Percentiles rank a stretch among this genome's conserved stretches.
These are phyloP conservation scores for Corniculantispora saksenae DNA, from an alignment of 2,329 filamentous ascomycete genomes.

Conservation along the genomic window DNA sequence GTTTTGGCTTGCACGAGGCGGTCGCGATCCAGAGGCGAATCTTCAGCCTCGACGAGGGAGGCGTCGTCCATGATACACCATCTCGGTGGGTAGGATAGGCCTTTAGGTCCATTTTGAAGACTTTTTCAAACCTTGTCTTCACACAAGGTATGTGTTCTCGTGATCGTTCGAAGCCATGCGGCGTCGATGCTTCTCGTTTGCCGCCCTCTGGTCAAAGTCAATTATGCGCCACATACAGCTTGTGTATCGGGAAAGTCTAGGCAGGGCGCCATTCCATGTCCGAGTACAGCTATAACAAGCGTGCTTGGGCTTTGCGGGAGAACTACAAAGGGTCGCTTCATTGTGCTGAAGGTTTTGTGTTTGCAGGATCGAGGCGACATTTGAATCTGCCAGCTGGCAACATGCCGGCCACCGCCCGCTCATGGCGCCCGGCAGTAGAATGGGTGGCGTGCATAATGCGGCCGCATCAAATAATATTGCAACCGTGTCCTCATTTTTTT, in stretches of 20 bases:
- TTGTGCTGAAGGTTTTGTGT: background rate
- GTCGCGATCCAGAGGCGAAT: slow-evolving; percentile 9
- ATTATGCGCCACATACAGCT: background rate
- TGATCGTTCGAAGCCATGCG: too few relatives aligned
- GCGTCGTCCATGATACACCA: background rate
- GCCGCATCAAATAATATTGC: background rate
- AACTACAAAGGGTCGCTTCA: too few relatives aligned
- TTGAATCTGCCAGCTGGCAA: background rate
- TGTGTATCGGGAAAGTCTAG: background rate
- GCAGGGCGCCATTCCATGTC: too few relatives aligned
- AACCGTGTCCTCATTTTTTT: background rate
- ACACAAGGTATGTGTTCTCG: too few relatives aligned
- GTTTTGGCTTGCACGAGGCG: slow-evolving; percentile 3
- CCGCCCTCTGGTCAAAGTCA: background rate
- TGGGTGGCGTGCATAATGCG: background rate
- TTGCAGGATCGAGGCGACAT: background rate
- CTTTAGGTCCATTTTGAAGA: background rate
- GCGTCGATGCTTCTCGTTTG: background rate
- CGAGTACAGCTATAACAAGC: too few relatives aligned
- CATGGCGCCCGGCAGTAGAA: background rate
- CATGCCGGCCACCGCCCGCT: background rate
- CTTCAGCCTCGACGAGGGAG: background rate
- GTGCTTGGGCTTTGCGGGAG: too few relatives aligned
- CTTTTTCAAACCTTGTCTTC: background rate
- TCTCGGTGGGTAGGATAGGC: background rate